Percentiles rank a stretch among this genome's conserved stretches.
Conservation (phyloP, 768 basidiomycete genomes). For the Lentinula guzmanii region DNA sequence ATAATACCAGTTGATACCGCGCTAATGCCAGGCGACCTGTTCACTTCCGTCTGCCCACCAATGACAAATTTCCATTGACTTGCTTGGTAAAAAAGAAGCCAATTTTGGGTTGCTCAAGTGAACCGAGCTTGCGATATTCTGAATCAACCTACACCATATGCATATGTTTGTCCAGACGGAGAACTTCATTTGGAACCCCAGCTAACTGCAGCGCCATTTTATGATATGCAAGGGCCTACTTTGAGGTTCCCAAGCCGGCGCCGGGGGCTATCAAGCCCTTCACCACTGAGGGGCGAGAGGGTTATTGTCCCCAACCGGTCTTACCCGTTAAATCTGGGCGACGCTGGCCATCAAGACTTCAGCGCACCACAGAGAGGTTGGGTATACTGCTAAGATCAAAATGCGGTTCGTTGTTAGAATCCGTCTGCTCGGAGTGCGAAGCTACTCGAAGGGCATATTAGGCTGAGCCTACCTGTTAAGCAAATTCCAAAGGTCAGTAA, state of each 20-base stretch:
- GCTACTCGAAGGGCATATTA: not conserved
- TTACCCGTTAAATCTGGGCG: not conserved
- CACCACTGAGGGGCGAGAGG: not conserved
- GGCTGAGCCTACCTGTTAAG: not conserved
- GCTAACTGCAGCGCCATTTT: not conserved
- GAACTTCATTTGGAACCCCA: not conserved
- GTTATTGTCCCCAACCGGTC: not conserved
- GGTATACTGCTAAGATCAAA: not conserved
- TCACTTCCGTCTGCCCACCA: not conserved
- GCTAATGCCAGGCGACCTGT: too few relatives aligned
- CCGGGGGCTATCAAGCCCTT: not conserved
- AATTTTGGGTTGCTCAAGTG: not conserved
- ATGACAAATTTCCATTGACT: not conserved
- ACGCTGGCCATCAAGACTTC: not conserved
- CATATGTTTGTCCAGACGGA: not conserved
- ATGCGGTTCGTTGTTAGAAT: not conserved
- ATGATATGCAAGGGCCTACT: not conserved
- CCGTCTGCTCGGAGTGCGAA: not conserved
- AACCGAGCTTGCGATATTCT: not conserved
- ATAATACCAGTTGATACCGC: too few relatives aligned
- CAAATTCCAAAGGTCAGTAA: not conserved
- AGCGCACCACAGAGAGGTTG: not conserved
- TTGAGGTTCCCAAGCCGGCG: not conserved
- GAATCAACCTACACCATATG: not conserved
- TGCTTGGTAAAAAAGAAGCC: not conserved